Percentiles rank a stretch among this genome's conserved stretches.
phyloP scores from a whole-genome alignment of 106 monocot species.

The Phalaenopsis equestris region DNA sequence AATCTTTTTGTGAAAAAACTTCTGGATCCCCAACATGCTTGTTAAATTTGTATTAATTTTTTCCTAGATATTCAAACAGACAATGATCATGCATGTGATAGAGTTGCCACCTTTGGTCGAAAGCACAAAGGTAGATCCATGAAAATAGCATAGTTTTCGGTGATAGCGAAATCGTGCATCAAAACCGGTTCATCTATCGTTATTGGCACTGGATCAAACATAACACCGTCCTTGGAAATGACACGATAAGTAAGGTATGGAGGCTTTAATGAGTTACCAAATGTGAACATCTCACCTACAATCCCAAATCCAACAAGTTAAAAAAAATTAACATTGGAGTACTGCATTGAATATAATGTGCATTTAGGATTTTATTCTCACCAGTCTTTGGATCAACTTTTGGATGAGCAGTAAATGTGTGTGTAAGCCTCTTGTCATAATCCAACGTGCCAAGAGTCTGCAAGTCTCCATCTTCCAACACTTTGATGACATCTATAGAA shows the following conservation, averaged over 20 bases:
- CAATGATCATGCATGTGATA: neutral
- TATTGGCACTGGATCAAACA: slow-evolving; percentile 85
- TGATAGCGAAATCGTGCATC: slow-evolving; percentile 99
- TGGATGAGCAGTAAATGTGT: slow-evolving; percentile 93
- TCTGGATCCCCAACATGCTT: too few species aligned
- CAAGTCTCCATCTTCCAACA: slow-evolving; percentile 93
- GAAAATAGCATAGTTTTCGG: slow-evolving; percentile 88
- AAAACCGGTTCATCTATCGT: slow-evolving; percentile 73
- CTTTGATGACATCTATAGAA: slow-evolving; percentile 66
- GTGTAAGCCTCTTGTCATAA: slow-evolving; percentile 74
- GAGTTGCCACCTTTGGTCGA: slow-evolving; percentile 47
- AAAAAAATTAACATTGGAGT: neutral
- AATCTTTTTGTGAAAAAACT: neutral
- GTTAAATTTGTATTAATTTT: neutral
- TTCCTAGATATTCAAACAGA: neutral
- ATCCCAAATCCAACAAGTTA: slow-evolving; percentile 4
- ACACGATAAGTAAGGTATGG: slow-evolving; percentile 85
- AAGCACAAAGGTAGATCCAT: slow-evolving; percentile 92
- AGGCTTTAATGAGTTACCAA: slow-evolving; percentile 62
- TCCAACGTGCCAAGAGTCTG: slow-evolving; percentile 85
- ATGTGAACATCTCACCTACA: slow-evolving; percentile 94
- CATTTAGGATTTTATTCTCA: slow-evolving; percentile 6
- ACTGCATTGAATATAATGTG: too few species aligned
- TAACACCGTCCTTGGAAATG: slow-evolving; percentile 71
- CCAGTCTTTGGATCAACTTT: slow-evolving; percentile 87